These are phyloP conservation scores for Zalaria sp. DNA, from an alignment of 2,329 filamentous ascomycete species.

Conservation along the genomic window DNA sequence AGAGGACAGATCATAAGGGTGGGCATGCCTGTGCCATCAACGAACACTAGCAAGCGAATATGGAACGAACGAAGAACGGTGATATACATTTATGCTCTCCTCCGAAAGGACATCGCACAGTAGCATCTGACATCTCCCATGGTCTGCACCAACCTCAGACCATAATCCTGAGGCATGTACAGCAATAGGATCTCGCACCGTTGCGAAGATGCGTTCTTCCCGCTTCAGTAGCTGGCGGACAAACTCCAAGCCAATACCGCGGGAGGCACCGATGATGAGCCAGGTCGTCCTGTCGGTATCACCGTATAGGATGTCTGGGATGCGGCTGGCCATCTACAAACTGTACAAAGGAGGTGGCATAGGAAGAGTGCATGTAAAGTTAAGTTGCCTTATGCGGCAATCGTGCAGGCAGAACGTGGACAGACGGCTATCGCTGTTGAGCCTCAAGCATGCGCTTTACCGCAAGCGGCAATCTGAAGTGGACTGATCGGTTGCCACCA, in stretches of 20 bases:
- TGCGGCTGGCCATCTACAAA: conserved; percentile 23
- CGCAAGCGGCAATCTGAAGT: too few species aligned
- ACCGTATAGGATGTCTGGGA: conserved; percentile 26
- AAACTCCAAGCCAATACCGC: conserved; percentile 39
- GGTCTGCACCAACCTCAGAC: conserved; percentile 27
- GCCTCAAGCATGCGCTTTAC: too few species aligned
- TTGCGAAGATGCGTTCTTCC: conserved; percentile 37
- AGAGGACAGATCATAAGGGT: neutral
- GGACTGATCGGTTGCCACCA: too few species aligned
- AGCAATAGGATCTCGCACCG: conserved; percentile 30
- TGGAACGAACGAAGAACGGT: too few species aligned
- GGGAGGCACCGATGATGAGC: conserved; percentile 32
- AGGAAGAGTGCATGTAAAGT: neutral
- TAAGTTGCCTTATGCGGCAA: too few species aligned
- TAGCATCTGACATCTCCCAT: conserved; percentile 32
- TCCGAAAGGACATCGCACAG: conserved; percentile 41
- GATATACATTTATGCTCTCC: conserved; percentile 32
- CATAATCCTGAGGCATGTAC: conserved; percentile 25
- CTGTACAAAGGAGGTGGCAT: neutral
- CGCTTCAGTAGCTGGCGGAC: conserved; percentile 33
- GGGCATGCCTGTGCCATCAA: too few species aligned
- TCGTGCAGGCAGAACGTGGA: too few species aligned
- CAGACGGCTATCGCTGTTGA: too few species aligned
- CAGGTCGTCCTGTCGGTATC: conserved; percentile 28
- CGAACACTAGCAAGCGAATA: too few species aligned